Conservation (phyloP, 148 eudicot genomes). For the Pouteria glomerata region DNA sequence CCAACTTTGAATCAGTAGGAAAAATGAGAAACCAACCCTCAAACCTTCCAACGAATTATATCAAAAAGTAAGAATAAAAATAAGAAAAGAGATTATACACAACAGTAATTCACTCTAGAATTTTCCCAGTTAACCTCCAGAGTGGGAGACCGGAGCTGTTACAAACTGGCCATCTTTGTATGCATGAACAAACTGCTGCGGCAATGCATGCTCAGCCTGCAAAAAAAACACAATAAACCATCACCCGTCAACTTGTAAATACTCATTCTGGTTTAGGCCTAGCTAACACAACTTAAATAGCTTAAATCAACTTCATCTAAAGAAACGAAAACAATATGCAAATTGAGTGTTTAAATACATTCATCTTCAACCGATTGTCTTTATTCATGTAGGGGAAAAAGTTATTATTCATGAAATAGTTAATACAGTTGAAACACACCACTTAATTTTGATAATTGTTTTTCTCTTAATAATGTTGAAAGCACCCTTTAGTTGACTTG, state of each 20-base stretch:
- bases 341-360: too few relatives aligned
- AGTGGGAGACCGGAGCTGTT: slow-evolving; percentile 87
- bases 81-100: not conserved
- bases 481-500: too few relatives aligned
- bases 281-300: not conserved
- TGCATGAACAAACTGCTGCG: slow-evolving; percentile 78
- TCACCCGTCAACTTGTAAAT: not conserved
- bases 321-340: not conserved
- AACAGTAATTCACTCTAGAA: not conserved
- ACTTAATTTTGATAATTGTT: too few relatives aligned
- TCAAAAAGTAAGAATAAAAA: not conserved
- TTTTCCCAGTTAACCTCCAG: slow-evolving; percentile 55
- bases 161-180: slow-evolving; percentile 77
- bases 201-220: slow-evolving; percentile 88
- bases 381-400: too few relatives aligned
- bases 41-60: slow-evolving; percentile 5
- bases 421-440: too few relatives aligned
- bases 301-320: not conserved
- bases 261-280: too few relatives aligned
- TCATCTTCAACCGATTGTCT: too few relatives aligned
- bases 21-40: slow-evolving; percentile 4
- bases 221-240: slow-evolving; percentile 4
- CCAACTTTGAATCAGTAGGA: not conserved
- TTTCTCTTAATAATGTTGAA: too few relatives aligned
- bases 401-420: too few relatives aligned